phyloP scores from a whole-genome alignment of 441 rosid genomes.

The Populus hybrid region DNA sequence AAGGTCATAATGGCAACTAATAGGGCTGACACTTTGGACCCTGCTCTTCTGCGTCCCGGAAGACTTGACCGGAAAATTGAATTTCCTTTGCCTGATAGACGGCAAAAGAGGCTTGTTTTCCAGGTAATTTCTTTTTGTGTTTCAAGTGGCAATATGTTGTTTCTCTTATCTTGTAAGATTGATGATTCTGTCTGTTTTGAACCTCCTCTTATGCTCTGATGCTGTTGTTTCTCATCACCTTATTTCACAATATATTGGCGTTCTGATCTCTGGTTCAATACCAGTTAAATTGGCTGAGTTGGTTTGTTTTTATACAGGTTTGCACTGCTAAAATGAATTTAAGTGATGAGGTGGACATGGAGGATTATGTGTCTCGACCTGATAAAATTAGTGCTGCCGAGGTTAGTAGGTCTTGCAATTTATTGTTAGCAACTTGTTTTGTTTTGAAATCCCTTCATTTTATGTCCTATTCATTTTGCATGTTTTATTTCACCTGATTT shows the following conservation, averaged over 20 bases:
- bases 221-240: neutral
- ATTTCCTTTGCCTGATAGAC: conserved; percentile 92
- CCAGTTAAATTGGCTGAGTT: neutral
- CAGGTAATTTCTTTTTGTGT: conserved; percentile 45
- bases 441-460: neutral
- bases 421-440: neutral
- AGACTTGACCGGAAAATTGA: conserved; percentile 96
- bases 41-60: conserved; percentile 98
- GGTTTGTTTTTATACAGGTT: conserved; percentile 46
- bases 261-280: neutral
- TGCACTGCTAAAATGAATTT: conserved; percentile 98
- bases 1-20: conserved; percentile 99
- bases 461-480: neutral
- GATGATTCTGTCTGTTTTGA: neutral
- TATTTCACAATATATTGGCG: neutral
- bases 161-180: neutral
- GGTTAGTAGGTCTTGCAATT: conserved; percentile 46
- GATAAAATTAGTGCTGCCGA: conserved; percentile 99
- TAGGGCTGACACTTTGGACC: conserved; percentile 97
- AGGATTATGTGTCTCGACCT: conserved; percentile 96
- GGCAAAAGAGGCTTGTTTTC: too few species aligned
- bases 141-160: conserved; percentile 7
- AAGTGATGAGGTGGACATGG: conserved; percentile 96
- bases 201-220: neutral
- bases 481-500: neutral